These are phyloP conservation scores for Yamadazyma endophytica DNA, from an alignment of 805 yeast species.

Conservation along the genomic window DNA sequence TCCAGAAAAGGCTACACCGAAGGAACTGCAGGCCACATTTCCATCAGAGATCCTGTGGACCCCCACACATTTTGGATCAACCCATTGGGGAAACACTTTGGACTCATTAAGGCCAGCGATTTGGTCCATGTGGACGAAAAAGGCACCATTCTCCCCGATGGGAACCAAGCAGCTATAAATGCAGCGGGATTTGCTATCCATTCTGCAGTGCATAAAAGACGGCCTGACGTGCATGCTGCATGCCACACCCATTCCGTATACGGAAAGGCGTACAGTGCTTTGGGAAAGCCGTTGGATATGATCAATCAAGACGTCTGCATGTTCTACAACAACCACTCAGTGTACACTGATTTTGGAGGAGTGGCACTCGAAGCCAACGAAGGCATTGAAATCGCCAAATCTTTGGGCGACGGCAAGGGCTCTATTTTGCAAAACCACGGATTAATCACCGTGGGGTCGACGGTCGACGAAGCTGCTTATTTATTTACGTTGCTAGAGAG, in stretches of 20 bases:
- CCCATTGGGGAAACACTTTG: constrained; percentile 78
- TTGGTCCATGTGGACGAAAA: constrained; percentile 35
- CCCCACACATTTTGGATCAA: constrained; percentile 86
- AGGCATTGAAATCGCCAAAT: constrained; percentile 26
- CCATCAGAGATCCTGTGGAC: constrained; percentile 78
- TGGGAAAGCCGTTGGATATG: constrained; percentile 58
- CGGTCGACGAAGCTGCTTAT: constrained; percentile 36
- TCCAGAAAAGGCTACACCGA: constrained; percentile 74
- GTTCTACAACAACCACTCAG: constrained; percentile 62
- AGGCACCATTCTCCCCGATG: constrained; percentile 36
- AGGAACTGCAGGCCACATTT: constrained; percentile 84
- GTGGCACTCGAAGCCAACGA: constrained; percentile 48
- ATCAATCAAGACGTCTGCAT: constrained; percentile 72
- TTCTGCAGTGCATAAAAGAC: constrained; percentile 32
- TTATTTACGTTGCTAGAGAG: constrained; percentile 29
- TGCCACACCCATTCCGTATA: constrained; percentile 38
- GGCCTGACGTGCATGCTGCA: constrained; percentile 38
- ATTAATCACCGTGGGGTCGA: constrained; percentile 29
- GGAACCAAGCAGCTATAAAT: constrained; percentile 34
- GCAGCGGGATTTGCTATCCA: constrained; percentile 42
- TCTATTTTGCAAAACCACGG: constrained; percentile 33
- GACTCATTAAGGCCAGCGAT: constrained; percentile 33
- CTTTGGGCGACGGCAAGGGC: constrained; percentile 27
- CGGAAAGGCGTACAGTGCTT: constrained; percentile 36
- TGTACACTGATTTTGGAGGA: constrained; percentile 71